phyloP scores from a whole-genome alignment of 2,329 filamentous ascomycete genomes.

The Penicillium fuscoglaucum region DNA sequence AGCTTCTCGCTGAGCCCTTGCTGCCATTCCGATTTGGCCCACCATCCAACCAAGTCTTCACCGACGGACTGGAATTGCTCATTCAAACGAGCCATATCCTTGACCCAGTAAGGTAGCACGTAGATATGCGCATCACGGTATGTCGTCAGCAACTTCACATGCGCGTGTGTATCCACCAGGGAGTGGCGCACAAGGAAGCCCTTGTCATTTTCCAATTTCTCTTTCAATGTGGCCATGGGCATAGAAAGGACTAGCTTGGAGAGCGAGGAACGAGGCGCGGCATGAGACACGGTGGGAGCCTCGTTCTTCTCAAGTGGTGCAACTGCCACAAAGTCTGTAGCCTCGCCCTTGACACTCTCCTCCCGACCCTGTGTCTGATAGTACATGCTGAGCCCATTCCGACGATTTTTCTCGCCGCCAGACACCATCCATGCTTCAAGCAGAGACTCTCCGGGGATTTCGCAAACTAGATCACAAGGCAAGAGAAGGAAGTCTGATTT shows the following conservation, averaged over 20 bases:
- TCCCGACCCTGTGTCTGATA: constrained; percentile 77
- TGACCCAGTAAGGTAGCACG: constrained; percentile 86
- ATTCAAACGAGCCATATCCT: constrained; percentile 78
- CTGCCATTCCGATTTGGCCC: constrained; percentile 94
- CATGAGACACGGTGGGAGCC: constrained; percentile 31
- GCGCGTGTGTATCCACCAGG: constrained; percentile 71
- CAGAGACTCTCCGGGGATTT: constrained; percentile 77
- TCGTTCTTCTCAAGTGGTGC: constrained; percentile 61
- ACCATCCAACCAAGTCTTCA: constrained; percentile 91
- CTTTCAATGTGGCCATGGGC: constrained; percentile 85
- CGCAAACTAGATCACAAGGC: constrained; percentile 91
- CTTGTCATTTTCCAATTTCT: constrained; percentile 74
- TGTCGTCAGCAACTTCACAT: constrained; percentile 75
- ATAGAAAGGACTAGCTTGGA: constrained; percentile 82
- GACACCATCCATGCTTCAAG: constrained; percentile 90
- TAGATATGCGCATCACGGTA: constrained; percentile 94
- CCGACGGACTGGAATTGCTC: constrained; percentile 82
- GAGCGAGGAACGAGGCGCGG: constrained; percentile 40
- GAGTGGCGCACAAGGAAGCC: constrained; percentile 68
- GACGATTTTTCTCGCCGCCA: constrained; percentile 59
- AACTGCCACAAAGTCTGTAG: constrained; percentile 87
- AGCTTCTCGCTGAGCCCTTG: constrained; percentile 76
- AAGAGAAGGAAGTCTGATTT: constrained; percentile 85
- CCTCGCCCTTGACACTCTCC: constrained; percentile 79
- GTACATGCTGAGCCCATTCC: constrained; percentile 85